Evolutionary conservation across 257 asterid genomes (phyloP).

Genomic region (Linderniella brevidens): DNA sequence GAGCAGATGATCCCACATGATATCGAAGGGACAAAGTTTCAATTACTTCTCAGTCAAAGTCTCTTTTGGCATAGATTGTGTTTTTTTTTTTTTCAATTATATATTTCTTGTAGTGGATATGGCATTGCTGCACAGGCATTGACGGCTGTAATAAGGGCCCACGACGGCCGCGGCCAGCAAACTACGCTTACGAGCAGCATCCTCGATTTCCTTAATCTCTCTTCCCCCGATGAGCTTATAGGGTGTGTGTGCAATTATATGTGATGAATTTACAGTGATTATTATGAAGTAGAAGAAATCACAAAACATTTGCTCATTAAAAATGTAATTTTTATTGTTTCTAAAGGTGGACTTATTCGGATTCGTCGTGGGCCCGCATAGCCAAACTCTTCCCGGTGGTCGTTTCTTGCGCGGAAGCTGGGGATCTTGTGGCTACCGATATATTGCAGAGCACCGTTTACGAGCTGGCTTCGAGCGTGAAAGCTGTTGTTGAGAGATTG

Average conservation of each 20-base stretch:
- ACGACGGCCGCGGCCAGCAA: constrained; percentile 88
- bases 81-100: too few species aligned
- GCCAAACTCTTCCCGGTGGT: constrained; percentile 90
- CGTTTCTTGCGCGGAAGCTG: constrained; percentile 87
- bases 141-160: constrained; percentile 77
- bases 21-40: too few species aligned
- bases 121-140: constrained; percentile 90
- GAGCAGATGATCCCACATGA: too few species aligned
- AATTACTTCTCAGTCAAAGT: too few species aligned
- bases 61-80: too few species aligned
- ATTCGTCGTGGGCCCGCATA: constrained; percentile 95
- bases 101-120: constrained; percentile 88
- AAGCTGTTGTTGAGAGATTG: constrained; percentile 73
- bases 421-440: constrained; percentile 69
- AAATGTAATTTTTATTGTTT: constrained; percentile 22
- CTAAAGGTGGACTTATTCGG: constrained; percentile 99
- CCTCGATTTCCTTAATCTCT: constrained; percentile 50
- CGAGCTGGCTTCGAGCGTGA: constrained; percentile 68
- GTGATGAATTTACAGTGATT: constrained; percentile 1
- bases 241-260: constrained; percentile 32
- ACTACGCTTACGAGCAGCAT: constrained; percentile 56
- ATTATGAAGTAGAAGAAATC: too few species aligned
- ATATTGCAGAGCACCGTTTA: constrained; percentile 60
- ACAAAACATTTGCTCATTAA: too few species aligned
- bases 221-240: constrained; percentile 83